Percentiles rank a stretch among this genome's conserved stretches.
phyloP scores from a whole-genome alignment of 441 rosid species.

The Gossypium laxum region DNA sequence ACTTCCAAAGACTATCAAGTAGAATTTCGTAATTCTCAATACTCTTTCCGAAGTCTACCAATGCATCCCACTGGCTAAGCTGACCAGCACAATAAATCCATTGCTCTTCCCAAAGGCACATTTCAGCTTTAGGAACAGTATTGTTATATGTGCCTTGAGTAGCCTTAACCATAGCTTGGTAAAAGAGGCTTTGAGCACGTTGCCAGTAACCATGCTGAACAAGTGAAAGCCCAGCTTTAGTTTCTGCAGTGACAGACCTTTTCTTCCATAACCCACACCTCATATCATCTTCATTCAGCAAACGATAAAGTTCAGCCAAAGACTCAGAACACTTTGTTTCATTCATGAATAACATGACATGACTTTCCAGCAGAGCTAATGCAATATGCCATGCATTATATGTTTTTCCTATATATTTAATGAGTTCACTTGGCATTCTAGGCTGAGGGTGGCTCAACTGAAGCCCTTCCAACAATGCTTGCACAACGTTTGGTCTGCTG shows the following conservation, averaged over 20 bases:
- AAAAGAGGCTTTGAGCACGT: conserved; percentile 83
- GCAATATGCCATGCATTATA: conserved; percentile 98
- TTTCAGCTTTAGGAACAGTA: not conserved
- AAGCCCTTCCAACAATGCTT: conserved; percentile 97
- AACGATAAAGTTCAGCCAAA: conserved; percentile 85
- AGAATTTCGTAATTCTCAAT: conserved; percentile 85
- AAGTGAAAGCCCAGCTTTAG: conserved; percentile 88
- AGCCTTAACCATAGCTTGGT: conserved; percentile 94
- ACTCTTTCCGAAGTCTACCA: conserved; percentile 69
- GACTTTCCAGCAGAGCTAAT: conserved; percentile 81
- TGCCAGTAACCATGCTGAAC: conserved; percentile 99
- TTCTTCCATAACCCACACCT: conserved; percentile 95
- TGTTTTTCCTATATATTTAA: conserved; percentile 88
- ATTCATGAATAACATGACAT: conserved; percentile 71
- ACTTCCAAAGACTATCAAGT: conserved; percentile 90
- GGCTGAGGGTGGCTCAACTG: conserved; percentile 99
- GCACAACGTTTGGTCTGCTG: conserved; percentile 91
- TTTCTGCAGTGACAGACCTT: conserved; percentile 79
- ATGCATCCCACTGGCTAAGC: not conserved
- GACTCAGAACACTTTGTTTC: conserved; percentile 88
- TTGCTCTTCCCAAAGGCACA: not conserved
- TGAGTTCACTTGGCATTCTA: conserved; percentile 94
- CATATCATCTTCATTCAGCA: conserved; percentile 95
- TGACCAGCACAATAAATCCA: not conserved
- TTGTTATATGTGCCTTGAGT: conserved; percentile 70